A percentile compares a stretch with the other conserved stretches of the same genome.
Evolutionary conservation across 2,329 filamentous ascomycete species (phyloP).

Genomic region (Helotiales sp.): DNA sequence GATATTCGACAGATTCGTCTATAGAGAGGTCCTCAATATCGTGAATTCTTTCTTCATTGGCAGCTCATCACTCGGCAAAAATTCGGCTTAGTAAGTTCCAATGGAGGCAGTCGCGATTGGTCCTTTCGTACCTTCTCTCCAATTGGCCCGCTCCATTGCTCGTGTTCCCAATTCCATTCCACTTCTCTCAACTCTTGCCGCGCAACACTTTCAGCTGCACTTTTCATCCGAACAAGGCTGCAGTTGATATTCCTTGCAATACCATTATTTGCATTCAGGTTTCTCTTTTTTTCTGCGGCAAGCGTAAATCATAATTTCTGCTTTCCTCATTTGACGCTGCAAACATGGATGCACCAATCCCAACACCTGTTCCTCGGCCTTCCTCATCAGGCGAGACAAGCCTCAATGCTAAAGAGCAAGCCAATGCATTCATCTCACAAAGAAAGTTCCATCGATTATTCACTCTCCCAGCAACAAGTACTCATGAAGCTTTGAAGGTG

Average conservation of each 20-base stretch:
- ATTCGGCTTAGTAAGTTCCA: conserved; percentile 5
- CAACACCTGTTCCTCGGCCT: not conserved
- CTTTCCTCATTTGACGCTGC: not conserved
- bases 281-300: not conserved
- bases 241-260: not conserved
- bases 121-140: conserved; percentile 4
- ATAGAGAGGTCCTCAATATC: not conserved
- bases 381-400: not conserved
- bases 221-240: not conserved
- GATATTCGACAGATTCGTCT: not conserved
- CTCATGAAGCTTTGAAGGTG: conserved; percentile 34
- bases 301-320: not conserved
- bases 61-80: not conserved
- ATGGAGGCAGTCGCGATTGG: conserved; percentile 3
- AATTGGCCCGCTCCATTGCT: conserved; percentile 5
- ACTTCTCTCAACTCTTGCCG: not conserved
- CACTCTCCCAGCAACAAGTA: conserved; percentile 34
- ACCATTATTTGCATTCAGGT: not conserved
- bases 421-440: conserved; percentile 25
- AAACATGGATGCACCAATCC: conserved; percentile 4
- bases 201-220: not conserved
- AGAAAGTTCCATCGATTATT: conserved; percentile 38
- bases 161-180: not conserved
- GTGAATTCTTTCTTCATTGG: not conserved
- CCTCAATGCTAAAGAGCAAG: conserved; percentile 24